A percentile compares a stretch with the other conserved stretches of the same genome.
Conservation (phyloP, 441 rosid species). For the Gossypium davidsonii region DNA sequence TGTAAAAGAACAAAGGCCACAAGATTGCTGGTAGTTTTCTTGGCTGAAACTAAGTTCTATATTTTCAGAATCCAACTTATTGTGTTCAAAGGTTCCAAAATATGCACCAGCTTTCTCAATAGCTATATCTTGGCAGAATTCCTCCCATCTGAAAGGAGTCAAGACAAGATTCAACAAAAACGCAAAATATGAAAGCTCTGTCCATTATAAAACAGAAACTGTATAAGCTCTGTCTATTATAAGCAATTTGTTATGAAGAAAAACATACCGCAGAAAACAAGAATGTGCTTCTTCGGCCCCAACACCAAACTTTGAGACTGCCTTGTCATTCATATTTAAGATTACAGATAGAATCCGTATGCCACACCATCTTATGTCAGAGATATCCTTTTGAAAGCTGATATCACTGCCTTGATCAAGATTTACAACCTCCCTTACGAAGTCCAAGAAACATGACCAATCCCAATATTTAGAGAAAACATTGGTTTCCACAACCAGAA, state of each 20-base stretch:
- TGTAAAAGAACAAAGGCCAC: constrained; percentile 28
- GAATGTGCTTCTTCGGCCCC: constrained; percentile 52
- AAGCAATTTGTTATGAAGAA: not conserved
- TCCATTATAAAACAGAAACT: not conserved
- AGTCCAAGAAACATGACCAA: constrained; percentile 84
- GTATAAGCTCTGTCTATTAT: not conserved
- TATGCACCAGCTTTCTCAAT: constrained; percentile 68
- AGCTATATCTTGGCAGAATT: constrained; percentile 74
- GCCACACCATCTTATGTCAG: constrained; percentile 74
- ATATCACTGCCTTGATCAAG: constrained; percentile 14
- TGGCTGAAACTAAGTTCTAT: constrained; percentile 25
- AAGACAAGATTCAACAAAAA: constrained; percentile 7
- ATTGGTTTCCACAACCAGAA: constrained; percentile 54
- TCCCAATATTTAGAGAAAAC: constrained; percentile 78
- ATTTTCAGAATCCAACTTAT: constrained; percentile 20
- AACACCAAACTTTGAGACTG: constrained; percentile 41
- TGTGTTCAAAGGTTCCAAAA: constrained; percentile 33
- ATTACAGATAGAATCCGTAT: constrained; percentile 49
- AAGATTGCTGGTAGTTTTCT: constrained; percentile 32
- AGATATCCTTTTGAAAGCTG: constrained; percentile 28
- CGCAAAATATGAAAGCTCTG: not conserved
- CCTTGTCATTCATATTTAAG: constrained; percentile 51
- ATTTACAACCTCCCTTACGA: constrained; percentile 34
- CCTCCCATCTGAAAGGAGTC: constrained; percentile 68
- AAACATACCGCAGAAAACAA: constrained; percentile 70